phyloP scores from a whole-genome alignment of 1,284 basidiomycete species.

The Cutaneotrichosporon mucoides region DNA sequence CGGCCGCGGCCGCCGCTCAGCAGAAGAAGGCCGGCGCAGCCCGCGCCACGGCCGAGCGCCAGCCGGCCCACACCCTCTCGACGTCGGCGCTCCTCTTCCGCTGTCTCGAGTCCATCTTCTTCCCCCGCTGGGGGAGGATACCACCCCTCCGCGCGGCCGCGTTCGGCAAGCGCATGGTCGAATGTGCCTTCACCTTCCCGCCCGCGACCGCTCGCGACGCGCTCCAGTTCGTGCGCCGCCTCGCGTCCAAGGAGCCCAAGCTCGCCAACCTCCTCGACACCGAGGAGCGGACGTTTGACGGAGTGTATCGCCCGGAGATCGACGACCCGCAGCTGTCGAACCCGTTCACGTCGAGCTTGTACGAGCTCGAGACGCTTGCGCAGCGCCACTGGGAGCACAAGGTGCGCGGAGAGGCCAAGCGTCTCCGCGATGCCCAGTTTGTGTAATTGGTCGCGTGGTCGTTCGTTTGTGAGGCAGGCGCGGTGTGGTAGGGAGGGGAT shows the following conservation, averaged over 20 bases:
- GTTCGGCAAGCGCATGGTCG: conserved; percentile 84
- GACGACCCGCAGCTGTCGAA: conserved; percentile 75
- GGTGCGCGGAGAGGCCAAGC: conserved; percentile 41
- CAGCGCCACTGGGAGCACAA: conserved; percentile 46
- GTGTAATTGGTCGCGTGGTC: conserved; percentile 3
- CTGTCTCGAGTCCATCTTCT: conserved; percentile 73
- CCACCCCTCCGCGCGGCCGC: conserved; percentile 79
- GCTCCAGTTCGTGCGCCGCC: conserved; percentile 65
- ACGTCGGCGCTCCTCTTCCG: conserved; percentile 73
- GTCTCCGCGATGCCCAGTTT: conserved; percentile 41
- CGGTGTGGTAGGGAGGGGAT: no score
- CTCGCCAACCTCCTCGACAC: conserved; percentile 79
- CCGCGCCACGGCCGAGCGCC: conserved; percentile 16
- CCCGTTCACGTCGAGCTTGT: conserved; percentile 49
- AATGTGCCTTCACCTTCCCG: conserved; percentile 74
- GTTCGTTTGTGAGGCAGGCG: no score
- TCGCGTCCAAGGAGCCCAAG: conserved; percentile 72
- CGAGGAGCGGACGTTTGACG: conserved; percentile 76
- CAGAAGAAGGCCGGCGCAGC: conserved; percentile 9
- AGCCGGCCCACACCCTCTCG: conserved; percentile 30
- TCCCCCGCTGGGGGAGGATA: conserved; percentile 56
- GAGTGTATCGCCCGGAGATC: conserved; percentile 71
- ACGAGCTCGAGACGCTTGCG: conserved; percentile 45
- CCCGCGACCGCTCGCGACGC: conserved; percentile 61
- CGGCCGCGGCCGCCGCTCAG: conserved; percentile 19